phyloP scores from a whole-genome alignment of 805 yeast genomes.

The Kuraishia ogatae region DNA sequence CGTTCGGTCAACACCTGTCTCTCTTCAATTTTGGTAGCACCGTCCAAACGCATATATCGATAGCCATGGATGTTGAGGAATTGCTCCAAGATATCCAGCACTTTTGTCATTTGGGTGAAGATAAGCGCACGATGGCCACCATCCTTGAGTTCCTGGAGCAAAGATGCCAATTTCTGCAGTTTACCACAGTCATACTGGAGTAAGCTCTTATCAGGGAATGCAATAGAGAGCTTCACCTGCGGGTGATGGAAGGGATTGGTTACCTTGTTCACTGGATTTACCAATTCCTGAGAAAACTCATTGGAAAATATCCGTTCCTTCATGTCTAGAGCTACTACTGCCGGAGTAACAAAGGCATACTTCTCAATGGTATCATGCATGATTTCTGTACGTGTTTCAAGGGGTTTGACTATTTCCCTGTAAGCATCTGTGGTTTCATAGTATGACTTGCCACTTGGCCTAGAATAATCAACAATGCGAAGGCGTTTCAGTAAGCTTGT shows the following conservation, averaged over 20 bases:
- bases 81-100: slow-evolving; percentile 85
- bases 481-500: slow-evolving; percentile 40
- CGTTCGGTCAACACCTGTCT: slow-evolving; percentile 90
- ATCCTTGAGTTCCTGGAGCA: slow-evolving; percentile 69
- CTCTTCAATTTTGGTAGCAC: slow-evolving; percentile 95
- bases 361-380: slow-evolving; percentile 53
- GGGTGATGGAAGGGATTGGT: slow-evolving; percentile 64
- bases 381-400: slow-evolving; percentile 26
- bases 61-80: slow-evolving; percentile 92
- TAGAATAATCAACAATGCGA: slow-evolving; percentile 22
- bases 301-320: slow-evolving; percentile 40
- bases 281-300: slow-evolving; percentile 19
- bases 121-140: slow-evolving; percentile 92
- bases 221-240: slow-evolving; percentile 82
- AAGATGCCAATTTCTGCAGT: slow-evolving; percentile 70
- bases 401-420: slow-evolving; percentile 30
- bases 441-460: slow-evolving; percentile 1
- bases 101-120: slow-evolving; percentile 97
- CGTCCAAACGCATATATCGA: slow-evolving; percentile 90
- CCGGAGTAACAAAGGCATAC: slow-evolving; percentile 83
- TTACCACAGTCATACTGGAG: slow-evolving; percentile 96
- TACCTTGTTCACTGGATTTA: slow-evolving; percentile 18
- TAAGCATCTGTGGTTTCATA: slow-evolving; percentile 12
- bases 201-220: slow-evolving; percentile 91
- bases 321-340: slow-evolving; percentile 71